A percentile compares a stretch with the other conserved stretches of the same genome.
Conservation (phyloP, 1,139 yeast genomes). For the Protomyces inundatus region DNA sequence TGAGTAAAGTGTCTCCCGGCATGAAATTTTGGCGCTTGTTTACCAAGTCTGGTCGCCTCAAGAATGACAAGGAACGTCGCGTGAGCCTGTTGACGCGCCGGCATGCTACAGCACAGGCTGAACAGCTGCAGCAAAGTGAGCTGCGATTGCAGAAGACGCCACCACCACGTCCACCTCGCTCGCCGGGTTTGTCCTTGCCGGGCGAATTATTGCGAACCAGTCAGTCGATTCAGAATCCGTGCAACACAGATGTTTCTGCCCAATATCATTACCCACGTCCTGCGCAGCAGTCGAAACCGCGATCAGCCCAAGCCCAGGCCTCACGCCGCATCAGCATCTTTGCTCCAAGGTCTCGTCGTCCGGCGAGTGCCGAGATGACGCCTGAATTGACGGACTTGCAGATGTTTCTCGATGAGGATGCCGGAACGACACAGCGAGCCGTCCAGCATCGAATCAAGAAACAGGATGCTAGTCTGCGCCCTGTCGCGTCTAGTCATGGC, state of each 20-base stretch:
- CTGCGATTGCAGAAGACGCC: no score
- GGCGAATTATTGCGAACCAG: no score
- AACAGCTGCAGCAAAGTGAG: no score
- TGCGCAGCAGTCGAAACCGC: background rate
- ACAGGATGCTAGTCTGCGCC: background rate
- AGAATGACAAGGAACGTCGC: background rate
- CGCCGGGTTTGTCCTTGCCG: no score
- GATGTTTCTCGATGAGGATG: no score
- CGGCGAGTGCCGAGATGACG: background rate
- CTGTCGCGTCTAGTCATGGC: background rate
- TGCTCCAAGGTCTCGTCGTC: background rate
- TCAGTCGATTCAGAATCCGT: no score
- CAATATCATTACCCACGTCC: no score
- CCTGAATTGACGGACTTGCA: no score
- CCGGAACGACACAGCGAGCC: no score
- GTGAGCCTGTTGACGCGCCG: background rate
- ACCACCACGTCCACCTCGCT: no score
- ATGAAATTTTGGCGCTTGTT: background rate
- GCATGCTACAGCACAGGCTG: no score
- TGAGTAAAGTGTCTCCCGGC: background rate
- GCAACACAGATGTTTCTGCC: no score
- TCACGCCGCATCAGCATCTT: background rate
- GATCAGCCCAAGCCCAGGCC: background rate
- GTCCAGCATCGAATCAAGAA: background rate
- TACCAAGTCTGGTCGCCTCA: background rate